Base-by-base conservation (phyloP, 176 grass and related monocot species). In the Calamus simplicifolius region DNA sequence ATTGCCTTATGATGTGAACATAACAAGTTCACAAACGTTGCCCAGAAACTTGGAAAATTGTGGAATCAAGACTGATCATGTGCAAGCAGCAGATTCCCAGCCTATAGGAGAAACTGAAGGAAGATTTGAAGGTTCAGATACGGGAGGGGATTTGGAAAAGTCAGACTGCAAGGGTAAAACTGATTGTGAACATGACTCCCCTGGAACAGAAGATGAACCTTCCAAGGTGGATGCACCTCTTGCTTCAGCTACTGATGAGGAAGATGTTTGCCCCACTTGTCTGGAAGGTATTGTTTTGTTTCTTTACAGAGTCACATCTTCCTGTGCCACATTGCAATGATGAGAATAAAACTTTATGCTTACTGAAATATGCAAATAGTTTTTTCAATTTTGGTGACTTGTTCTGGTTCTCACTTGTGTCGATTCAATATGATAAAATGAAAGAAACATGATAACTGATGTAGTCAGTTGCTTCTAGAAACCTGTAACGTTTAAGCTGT, bases 251-350 rank as follows among this genome's bases (percentile, higher is more conserved):
- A 43, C 50, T 63, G 93, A 88, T 17, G 93, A 88, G 49, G 93
- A 97, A 75, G 93, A 97, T 75, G 87, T 85, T 80, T 97, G 87
- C 28, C 87, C 93, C 25, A 97, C 88, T 72, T 97, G 93, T 77
- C 93, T 97, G 57, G 93, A 92, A 97, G 93, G 93, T 92, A 66
- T 25, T 54, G 5, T 77, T 70, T 71, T 63, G 21, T 23, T 1
- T 23, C 21, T 23, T 1, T 23, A 23, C 21, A 23, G 21, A 23
- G 21, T 23, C 21, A 23, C 21, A 23, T 23, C 21, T 23, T 23
- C 21, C 21, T 23, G 35, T 43, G 35, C 35, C 35, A 43, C 8
- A 43, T 43, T 43, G 35, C 35, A 43, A 43, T 13, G 35, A 43
- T 10, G 35, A 43, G 31, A 43, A 13, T 43, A 43, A 12, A 43